Evolutionary conservation across 2,329 filamentous ascomycete genomes (phyloP), one percentile per base, ranked within the genome.

Genomic region (Fusarium tuaranense): DNA sequence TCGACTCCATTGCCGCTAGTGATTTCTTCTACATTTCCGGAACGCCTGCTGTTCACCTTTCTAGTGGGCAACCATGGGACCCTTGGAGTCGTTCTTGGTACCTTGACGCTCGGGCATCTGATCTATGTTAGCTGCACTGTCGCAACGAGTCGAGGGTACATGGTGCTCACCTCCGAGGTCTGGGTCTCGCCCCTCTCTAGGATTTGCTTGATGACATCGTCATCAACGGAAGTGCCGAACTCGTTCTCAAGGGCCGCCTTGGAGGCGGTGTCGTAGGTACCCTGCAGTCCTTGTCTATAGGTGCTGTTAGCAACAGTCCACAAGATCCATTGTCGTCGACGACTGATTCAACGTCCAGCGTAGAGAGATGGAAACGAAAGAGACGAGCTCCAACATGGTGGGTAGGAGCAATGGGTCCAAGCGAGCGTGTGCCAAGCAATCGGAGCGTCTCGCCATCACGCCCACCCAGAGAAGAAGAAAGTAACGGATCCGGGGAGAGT

Each of bases 191-290:
- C 96, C 82, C 90, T 90, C 85, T 94, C 89, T 48, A 98, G 86
- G 73, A 99, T 98, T 85, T 91, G 87, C 85, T 90, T 90, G 80
- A 98, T 92, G 69, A 93, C 92, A 1, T 96, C 93, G 9, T 98
- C 95, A 27, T 95, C 92, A 65, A 92, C 88, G 77, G 88, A 85
- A 16, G 94, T 96, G 77, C 94, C 95, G 78, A 99, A 99, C 86
- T 98, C 95, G 76, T 92, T 93, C 80, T 97, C 92, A 6, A 99
- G 88, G 57, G 88, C 88, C 51, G 87, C 84, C 76, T 97, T 94
- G 77, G 94, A 93, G 10, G 95, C 95, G 12, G 86, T 85, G 80
- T 98, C 93, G 51, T 93, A 87, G 69, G 92, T 89, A 67, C 96
- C 96, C 83, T 98, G 95, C 53, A 90, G 91, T 75, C 96, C 96